phyloP scores from a whole-genome alignment of 352 stramenopile species.

The Thalassiosira exigua region DNA sequence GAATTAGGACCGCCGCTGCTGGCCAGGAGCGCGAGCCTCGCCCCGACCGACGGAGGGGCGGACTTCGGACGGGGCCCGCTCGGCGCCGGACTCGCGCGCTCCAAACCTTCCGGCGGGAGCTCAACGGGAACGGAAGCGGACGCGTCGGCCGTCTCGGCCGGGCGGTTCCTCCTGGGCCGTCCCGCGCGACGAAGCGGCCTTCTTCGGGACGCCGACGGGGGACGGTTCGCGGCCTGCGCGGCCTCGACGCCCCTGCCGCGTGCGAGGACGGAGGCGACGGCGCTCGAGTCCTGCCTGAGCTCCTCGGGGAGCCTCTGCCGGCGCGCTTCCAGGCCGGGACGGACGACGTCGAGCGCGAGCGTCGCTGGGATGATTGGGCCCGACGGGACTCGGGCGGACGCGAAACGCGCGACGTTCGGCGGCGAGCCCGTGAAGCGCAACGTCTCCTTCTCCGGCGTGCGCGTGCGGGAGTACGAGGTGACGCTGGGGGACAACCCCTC shows the following conservation, averaged over 20 bases:
- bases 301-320: not conserved
- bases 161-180: conserved; percentile 22
- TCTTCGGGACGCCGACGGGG: too few relatives aligned
- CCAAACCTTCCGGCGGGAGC: too few relatives aligned
- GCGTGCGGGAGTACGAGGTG: conserved; percentile 71
- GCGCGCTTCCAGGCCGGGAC: not conserved
- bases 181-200: not conserved
- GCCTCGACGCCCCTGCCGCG: not conserved
- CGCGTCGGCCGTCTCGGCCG: conserved; percentile 3
- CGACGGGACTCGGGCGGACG: too few relatives aligned
- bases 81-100: too few relatives aligned
- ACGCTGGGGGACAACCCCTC: conserved; percentile 76
- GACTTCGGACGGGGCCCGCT: too few relatives aligned
- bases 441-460: conserved; percentile 65
- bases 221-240: conserved; percentile 42
- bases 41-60: too few relatives aligned
- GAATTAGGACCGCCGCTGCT: too few relatives aligned
- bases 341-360: too few relatives aligned
- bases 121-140: too few relatives aligned
- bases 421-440: conserved; percentile 33
- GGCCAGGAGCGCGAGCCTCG: too few relatives aligned
- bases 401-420: not conserved
- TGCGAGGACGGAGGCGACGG: not conserved
- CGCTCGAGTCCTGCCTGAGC: conserved; percentile 28
- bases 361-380: too few relatives aligned